Percentiles rank a stretch among this genome's conserved stretches.
Evolutionary conservation across 2,329 filamentous ascomycete species (phyloP).

Genomic region (Fusarium sp.): DNA sequence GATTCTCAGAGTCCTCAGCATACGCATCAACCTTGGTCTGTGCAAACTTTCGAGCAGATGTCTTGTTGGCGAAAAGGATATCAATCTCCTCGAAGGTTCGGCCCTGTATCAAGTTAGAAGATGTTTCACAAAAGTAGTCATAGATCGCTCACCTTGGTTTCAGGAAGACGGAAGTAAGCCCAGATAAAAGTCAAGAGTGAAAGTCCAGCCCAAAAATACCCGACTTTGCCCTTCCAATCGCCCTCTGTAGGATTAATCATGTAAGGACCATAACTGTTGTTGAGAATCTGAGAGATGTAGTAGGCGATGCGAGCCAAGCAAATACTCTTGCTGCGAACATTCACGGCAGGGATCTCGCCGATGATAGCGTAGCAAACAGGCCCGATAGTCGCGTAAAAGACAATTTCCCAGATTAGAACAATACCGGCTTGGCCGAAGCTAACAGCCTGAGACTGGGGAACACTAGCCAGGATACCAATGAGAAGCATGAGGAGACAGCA

Average conservation of each 20-base stretch:
- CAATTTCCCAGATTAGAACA: conserved; percentile 57
- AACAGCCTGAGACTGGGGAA: conserved; percentile 35
- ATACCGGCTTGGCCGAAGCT: conserved; percentile 54
- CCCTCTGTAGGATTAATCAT: conserved; percentile 50
- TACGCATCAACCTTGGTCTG: conserved; percentile 14
- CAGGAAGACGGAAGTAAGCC: conserved; percentile 51
- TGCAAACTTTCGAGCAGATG: conserved; percentile 52
- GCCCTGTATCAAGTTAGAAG: conserved; percentile 16
- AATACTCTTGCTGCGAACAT: conserved; percentile 56
- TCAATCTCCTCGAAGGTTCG: conserved; percentile 51
- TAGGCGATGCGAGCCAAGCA: conserved; percentile 53
- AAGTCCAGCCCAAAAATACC: conserved; percentile 49
- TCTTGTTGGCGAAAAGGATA: conserved; percentile 49
- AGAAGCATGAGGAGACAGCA: conserved; percentile 55
- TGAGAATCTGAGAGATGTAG: conserved; percentile 45
- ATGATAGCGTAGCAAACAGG: conserved; percentile 58
- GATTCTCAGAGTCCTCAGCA: conserved; percentile 3
- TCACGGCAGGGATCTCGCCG: conserved; percentile 55
- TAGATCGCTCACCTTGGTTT: conserved; percentile 37
- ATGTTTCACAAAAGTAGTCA: accelerated
- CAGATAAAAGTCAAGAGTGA: conserved; percentile 45
- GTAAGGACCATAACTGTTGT: conserved; percentile 48
- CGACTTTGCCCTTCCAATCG: conserved; percentile 52
- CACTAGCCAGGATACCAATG: conserved; percentile 49
- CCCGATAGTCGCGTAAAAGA: conserved; percentile 57